Evolutionary conservation across 2,329 filamentous ascomycete species (phyloP), one percentile per base, ranked within the genome.

Genomic region (Cladosporium oxysporum): DNA sequence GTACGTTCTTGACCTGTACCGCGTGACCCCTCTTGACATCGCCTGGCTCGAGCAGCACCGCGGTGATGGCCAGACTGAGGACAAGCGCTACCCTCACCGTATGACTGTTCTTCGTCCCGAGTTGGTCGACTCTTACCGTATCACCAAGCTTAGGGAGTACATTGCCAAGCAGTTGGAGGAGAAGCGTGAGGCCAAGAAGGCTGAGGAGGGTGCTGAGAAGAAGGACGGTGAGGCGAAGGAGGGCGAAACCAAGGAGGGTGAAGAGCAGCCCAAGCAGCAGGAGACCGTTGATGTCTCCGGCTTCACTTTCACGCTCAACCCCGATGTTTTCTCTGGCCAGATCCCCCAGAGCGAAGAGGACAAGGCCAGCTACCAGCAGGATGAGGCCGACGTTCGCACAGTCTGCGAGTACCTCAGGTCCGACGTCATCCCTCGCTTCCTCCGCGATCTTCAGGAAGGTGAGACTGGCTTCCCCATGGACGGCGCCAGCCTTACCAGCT

Each of bases 401-500:
- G 92, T 92, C 33, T 95, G 93, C 80, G 83, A 88, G 62, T 93
- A 91, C 78, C 84, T 99, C 59, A 87, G 88, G 10, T 84, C 88
- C 10, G 89, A 90, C 67, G 87, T 92, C 64, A 90, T 99, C 70
- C 93, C 94, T n/a, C 87, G 90, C 65, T 84, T 99, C 66, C 81
- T 98, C 66, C 88, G 90, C 68, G 94, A 99, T 74, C 86, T 99
- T 66, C 90, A 91, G 75, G 92, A 96, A 70, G 93, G 92, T 7
- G 94, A 99, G 71, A 90, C 97, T 71, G 95, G 94, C 73, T 98
- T 98, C 83, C 95, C 95, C 14, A 97, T 98, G 92, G 96, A 99
- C 73, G 95, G 95, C n/a, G 87, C 91, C 74, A 97, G 94, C 23
- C 84, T 99, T 66, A 92, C 90, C 73, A 88, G 89, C 70, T 86